phyloP scores from a whole-genome alignment of 2,329 filamentous ascomycete genomes.

The Alternaria tenuissima region DNA sequence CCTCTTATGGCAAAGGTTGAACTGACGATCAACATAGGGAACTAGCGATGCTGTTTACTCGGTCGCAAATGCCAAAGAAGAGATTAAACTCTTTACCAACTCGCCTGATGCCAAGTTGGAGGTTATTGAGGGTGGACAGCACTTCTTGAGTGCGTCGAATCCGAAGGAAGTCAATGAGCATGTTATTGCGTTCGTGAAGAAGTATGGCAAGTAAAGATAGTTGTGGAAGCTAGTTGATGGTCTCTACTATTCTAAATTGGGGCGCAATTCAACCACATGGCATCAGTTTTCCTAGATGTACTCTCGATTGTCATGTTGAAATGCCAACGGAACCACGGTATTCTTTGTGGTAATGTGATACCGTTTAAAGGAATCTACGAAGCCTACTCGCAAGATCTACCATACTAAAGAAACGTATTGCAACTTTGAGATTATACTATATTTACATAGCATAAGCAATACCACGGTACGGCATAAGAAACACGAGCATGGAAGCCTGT shows the following conservation, averaged over 20 bases:
- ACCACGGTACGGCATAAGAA: neutral
- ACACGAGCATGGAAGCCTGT: neutral
- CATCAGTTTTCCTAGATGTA: neutral
- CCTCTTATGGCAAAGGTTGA: too few species aligned
- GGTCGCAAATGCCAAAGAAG: conserved; percentile 54
- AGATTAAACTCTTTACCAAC: conserved; percentile 59
- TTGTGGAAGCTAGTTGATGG: neutral
- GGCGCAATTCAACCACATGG: neutral
- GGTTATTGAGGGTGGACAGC: conserved; percentile 57
- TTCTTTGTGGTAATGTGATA: neutral
- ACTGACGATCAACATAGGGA: conserved; percentile 42
- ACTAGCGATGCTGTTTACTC: conserved; percentile 54
- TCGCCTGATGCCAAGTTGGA: conserved; percentile 54
- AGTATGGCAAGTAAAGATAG: conserved; percentile 19
- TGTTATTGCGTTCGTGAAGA: conserved; percentile 43
- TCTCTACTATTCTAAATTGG: neutral
- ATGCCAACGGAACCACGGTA: too few species aligned
- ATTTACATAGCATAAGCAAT: neutral
- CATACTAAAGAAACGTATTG: neutral
- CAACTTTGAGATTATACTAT: neutral
- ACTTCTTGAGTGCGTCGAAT: conserved; percentile 60
- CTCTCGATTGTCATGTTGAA: too few species aligned
- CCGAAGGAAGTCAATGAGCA: conserved; percentile 54
- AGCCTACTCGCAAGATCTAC: neutral
- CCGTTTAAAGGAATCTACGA: neutral